Evolutionary conservation across 208 protist genomes (phyloP).

Genomic region (Trypanosoma caninum): DNA sequence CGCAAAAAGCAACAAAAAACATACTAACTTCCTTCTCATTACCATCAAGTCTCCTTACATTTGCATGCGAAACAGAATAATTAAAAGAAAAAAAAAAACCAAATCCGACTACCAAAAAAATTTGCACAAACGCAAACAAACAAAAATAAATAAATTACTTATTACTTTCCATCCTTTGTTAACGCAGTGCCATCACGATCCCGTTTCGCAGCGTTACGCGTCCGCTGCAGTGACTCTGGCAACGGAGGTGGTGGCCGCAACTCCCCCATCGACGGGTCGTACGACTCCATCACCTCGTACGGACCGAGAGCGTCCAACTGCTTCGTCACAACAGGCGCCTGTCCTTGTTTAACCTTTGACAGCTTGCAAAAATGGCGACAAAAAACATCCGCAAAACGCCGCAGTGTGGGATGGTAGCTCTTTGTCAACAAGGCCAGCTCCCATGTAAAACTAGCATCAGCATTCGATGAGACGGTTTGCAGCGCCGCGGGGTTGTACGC

Average conservation of each 20-base stretch:
- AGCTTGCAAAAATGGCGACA: slow-evolving; percentile 83
- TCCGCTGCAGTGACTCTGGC: slow-evolving; percentile 38
- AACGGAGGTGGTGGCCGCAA: slow-evolving; percentile 62
- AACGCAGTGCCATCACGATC: slow-evolving; percentile 6
- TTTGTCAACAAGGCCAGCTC: slow-evolving; percentile 64
- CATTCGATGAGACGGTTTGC: slow-evolving; percentile 79
- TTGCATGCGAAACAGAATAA: not conserved
- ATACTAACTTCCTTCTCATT: too few species aligned
- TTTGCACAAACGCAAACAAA: not conserved
- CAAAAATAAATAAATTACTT: slow-evolving; percentile 10
- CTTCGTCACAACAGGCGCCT: slow-evolving; percentile 82
- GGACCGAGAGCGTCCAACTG: slow-evolving; percentile 84
- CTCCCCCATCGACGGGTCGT: slow-evolving; percentile 82
- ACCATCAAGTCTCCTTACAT: not conserved
- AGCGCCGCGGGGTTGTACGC: slow-evolving; percentile 81
- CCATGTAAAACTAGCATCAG: slow-evolving; percentile 90
- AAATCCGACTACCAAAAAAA: not conserved
- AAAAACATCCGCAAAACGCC: slow-evolving; percentile 72
- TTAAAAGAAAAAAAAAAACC: slow-evolving; percentile 1
- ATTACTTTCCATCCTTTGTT: too few species aligned
- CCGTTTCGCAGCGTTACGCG: slow-evolving; percentile 21
- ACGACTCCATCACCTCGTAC: slow-evolving; percentile 89
- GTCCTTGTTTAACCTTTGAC: slow-evolving; percentile 77
- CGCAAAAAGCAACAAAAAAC: too few species aligned
- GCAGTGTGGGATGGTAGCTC: slow-evolving; percentile 87